Percentiles rank a stretch among this genome's conserved stretches.
These are phyloP conservation scores for Colletotrichum spaethianum DNA, from an alignment of 2,329 filamentous ascomycete genomes.

Conservation along the genomic window DNA sequence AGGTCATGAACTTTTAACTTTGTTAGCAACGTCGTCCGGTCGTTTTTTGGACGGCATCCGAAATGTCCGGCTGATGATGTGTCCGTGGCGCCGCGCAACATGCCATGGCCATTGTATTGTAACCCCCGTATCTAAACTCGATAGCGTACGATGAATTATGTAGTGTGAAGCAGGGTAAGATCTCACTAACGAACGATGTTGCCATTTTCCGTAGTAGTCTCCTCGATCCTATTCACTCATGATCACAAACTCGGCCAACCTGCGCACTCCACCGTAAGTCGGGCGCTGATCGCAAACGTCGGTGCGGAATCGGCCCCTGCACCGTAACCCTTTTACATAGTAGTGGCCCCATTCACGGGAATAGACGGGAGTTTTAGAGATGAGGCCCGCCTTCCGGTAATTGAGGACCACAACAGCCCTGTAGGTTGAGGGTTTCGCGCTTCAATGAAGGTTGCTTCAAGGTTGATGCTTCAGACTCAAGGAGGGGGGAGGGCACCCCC, in stretches of 20 bases:
- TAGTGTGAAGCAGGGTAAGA: not conserved
- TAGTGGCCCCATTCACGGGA: slow-evolving; percentile 24
- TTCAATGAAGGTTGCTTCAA: not conserved
- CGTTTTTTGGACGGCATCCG: slow-evolving; percentile 12
- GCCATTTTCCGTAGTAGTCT: not conserved
- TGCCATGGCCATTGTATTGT: slow-evolving; percentile 11
- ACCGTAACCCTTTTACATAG: not conserved
- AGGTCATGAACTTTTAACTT: not conserved
- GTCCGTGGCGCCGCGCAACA: slow-evolving; percentile 27
- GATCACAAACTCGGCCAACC: slow-evolving; percentile 1
- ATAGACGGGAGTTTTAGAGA: slow-evolving; percentile 33
- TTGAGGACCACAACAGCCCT: slow-evolving; percentile 7
- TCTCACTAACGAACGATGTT: not conserved
- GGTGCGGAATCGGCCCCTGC: slow-evolving; percentile 25
- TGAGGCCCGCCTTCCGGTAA: slow-evolving; percentile 14
- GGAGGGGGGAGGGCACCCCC: slow-evolving; percentile 9
- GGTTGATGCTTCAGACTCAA: not conserved
- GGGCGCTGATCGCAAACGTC: slow-evolving; percentile 6
- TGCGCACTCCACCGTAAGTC: slow-evolving; percentile 8
- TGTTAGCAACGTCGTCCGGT: slow-evolving; percentile 27
- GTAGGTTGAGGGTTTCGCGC: not conserved
- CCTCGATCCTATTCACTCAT: not conserved
- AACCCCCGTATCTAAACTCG: not conserved
- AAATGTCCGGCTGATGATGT: slow-evolving; percentile 34
- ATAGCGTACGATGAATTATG: not conserved